A percentile compares a stretch with the other conserved stretches of the same genome.
phyloP scores from a whole-genome alignment of 176 grass and related monocot genomes.

The Dendrocalamus sinicus region DNA sequence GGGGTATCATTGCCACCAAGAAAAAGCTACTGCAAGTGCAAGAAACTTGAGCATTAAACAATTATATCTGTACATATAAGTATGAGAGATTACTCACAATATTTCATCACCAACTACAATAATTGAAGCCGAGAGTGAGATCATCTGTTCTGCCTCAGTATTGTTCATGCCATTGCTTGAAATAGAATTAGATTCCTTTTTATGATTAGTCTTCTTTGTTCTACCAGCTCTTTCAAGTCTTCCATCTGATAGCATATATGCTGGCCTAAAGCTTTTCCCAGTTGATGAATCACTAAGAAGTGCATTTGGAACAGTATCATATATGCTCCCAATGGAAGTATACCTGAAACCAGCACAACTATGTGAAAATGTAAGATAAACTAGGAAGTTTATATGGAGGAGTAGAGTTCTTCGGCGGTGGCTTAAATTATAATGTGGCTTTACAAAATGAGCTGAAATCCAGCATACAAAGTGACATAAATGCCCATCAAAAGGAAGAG shows the following conservation, averaged over 20 bases:
- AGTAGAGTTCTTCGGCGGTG: background rate
- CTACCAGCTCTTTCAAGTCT: conserved; percentile 96
- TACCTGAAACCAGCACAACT: conserved; percentile 59
- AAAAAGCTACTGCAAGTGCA: conserved; percentile 27
- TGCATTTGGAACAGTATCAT: conserved; percentile 97
- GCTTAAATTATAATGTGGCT: background rate
- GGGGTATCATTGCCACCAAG: conserved; percentile 14
- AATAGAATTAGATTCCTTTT: conserved; percentile 49
- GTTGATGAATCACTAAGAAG: conserved; percentile 73
- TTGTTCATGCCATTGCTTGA: conserved; percentile 62
- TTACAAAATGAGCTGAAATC: conserved; percentile 28
- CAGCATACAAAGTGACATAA: conserved; percentile 1
- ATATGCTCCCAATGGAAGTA: conserved; percentile 98
- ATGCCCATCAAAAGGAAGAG: conserved; percentile 4
- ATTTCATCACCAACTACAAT: conserved; percentile 88
- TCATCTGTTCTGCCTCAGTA: conserved; percentile 41
- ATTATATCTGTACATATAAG: conserved; percentile 32
- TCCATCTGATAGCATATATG: conserved; percentile 96
- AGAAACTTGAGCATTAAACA: conserved; percentile 3
- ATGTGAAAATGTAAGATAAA: conserved; percentile 39
- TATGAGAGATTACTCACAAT: conserved; percentile 74
- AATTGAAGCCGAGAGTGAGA: conserved; percentile 70
- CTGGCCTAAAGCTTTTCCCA: conserved; percentile 87
- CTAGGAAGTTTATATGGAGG: conserved; percentile 13
- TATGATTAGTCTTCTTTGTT: conserved; percentile 71